Evolutionary conservation across 495 filamentous ascomycete species (phyloP).

Genomic region (Echria macrotheca): DNA sequence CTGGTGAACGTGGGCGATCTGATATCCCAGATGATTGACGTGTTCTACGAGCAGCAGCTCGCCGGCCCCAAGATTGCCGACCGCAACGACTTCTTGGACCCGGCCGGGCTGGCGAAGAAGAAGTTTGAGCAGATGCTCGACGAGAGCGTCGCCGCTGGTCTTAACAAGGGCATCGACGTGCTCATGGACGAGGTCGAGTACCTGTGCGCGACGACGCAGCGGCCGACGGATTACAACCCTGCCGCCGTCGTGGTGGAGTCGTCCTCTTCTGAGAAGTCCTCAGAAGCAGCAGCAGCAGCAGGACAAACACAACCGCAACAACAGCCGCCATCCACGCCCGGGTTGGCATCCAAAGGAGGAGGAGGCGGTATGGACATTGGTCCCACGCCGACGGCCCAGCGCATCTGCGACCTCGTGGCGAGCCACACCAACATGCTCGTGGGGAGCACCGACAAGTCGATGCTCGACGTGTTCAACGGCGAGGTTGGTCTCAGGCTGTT

Average conservation of each 20-base stretch:
- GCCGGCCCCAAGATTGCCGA: slow-evolving; percentile 77
- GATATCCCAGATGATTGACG: slow-evolving; percentile 98
- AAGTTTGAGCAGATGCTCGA: slow-evolving; percentile 99
- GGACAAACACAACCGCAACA: too few species aligned
- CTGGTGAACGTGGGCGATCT: slow-evolving; percentile 97
- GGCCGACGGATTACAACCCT: slow-evolving; percentile 87
- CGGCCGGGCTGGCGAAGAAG: slow-evolving; percentile 90
- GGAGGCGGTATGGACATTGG: slow-evolving; percentile 61
- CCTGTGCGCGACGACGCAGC: slow-evolving; percentile 82
- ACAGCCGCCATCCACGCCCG: not conserved
- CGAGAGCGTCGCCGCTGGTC: slow-evolving; percentile 88
- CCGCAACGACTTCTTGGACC: slow-evolving; percentile 88
- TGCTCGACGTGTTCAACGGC: slow-evolving; percentile 97
- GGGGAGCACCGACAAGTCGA: slow-evolving; percentile 92
- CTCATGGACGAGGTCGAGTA: slow-evolving; percentile 98
- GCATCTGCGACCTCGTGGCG: slow-evolving; percentile 77
- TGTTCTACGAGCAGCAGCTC: slow-evolving; percentile 96
- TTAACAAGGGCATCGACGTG: slow-evolving; percentile 97
- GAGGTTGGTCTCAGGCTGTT: slow-evolving; percentile 94
- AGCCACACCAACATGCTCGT: slow-evolving; percentile 86
- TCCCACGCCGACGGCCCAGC: slow-evolving; percentile 67
- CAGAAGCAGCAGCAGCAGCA: too few species aligned
- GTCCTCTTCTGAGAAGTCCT: slow-evolving; percentile 4
- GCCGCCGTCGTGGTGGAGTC: slow-evolving; percentile 35
- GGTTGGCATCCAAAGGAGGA: too few species aligned